phyloP scores from a whole-genome alignment of 75 land plant species.

The Ceratopteris richardii region DNA sequence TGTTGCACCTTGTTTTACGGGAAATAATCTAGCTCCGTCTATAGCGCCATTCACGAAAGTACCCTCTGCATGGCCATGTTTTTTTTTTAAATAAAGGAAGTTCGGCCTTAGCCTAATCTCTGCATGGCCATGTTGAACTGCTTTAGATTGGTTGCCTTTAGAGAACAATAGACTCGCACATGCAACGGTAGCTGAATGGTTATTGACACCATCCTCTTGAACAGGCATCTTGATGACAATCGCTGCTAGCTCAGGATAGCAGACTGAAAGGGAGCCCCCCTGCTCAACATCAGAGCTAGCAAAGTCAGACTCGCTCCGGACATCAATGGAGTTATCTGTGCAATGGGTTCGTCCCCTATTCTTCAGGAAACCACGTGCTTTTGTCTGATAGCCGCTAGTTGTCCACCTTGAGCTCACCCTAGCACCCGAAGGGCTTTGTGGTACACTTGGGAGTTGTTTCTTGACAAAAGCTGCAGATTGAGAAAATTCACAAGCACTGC shows the following conservation, averaged over 20 bases:
- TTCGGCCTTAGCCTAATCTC: no score
- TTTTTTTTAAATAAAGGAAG: no score
- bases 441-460: neutral
- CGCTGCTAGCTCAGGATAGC: neutral
- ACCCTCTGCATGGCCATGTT: no score
- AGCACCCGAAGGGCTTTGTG: neutral
- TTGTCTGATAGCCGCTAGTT: neutral
- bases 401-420: neutral
- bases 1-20: no score
- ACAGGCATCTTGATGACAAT: neutral
- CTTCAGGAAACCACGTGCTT: neutral
- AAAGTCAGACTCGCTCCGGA: neutral
- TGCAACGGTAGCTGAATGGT: no score
- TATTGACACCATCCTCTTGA: no score
- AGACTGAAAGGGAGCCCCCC: neutral
- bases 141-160: no score
- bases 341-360: neutral
- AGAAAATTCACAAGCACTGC: neutral
- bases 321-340: neutral
- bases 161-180: no score
- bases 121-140: no score
- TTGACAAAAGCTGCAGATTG: neutral
- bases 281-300: neutral
- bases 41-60: no score
- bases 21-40: no score